phyloP scores from a whole-genome alignment of 352 stramenopile genomes.

The Globisporangium ultimum region DNA sequence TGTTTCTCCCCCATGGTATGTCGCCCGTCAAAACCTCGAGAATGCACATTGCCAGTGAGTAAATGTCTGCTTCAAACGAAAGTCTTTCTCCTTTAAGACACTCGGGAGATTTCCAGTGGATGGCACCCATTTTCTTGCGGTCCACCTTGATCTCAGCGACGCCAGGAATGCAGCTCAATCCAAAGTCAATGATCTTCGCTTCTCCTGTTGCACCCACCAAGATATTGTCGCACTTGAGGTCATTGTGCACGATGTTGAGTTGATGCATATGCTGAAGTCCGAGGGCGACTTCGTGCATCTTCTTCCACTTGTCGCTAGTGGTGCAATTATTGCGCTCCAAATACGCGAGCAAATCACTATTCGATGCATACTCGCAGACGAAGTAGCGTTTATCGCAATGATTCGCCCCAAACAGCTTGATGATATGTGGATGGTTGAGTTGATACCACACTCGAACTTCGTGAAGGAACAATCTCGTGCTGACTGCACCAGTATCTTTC shows the following conservation, averaged over 20 bases:
- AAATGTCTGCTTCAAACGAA: too few species aligned
- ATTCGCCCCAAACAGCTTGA: background rate
- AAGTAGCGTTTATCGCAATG: background rate
- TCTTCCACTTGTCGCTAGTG: too few species aligned
- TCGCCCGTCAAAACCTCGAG: background rate
- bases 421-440: background rate
- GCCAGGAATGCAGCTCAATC: too few species aligned
- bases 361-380: slow-evolving; percentile 1
- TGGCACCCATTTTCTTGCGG: too few species aligned
- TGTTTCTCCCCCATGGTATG: too few species aligned
- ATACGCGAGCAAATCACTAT: background rate
- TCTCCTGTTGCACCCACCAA: too few species aligned
- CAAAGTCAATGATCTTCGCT: background rate
- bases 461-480: background rate
- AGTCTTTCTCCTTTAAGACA: too few species aligned
- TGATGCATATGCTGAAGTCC: background rate
- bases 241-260: background rate
- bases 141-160: too few species aligned
- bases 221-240: too few species aligned
- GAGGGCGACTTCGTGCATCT: too few species aligned
- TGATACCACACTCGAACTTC: background rate
- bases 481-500: background rate
- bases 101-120: too few species aligned
- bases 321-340: background rate
- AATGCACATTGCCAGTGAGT: background rate